Conservation (phyloP, 2,329 filamentous ascomycete species). For the Pseudogymnoascus sp. region DNA sequence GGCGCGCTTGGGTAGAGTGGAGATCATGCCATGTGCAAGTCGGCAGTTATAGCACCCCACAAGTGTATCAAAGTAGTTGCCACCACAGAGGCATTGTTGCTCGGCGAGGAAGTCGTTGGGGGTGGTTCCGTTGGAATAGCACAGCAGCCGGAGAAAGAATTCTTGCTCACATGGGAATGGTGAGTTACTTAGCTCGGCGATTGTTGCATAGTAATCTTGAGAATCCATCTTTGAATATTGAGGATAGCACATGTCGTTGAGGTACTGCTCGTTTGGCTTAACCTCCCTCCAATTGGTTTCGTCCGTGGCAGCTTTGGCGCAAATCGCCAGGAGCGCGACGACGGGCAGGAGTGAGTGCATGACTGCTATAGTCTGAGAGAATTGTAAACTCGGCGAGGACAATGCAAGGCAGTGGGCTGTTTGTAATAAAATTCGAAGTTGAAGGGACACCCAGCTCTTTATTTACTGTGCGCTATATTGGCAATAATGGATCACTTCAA, state of each 20-base stretch:
- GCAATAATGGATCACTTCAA: not conserved
- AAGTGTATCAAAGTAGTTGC: conserved; percentile 9
- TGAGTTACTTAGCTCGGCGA: too few relatives aligned
- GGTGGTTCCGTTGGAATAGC: conserved; percentile 11
- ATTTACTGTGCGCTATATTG: not conserved
- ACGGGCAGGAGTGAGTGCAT: not conserved
- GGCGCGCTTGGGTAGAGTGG: not conserved
- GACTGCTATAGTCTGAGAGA: not conserved
- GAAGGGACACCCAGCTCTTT: not conserved
- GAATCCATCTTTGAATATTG: too few relatives aligned
- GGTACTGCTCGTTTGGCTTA: not conserved
- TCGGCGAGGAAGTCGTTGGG: conserved; percentile 13
- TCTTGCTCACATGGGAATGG: not conserved
- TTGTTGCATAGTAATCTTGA: too few relatives aligned
- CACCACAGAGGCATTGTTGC: conserved; percentile 14
- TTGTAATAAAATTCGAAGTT: not conserved
- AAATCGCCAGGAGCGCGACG: not conserved
- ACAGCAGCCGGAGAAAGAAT: not conserved
- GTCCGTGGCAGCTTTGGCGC: not conserved
- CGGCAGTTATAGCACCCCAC: conserved; percentile 9
- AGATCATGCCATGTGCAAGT: not conserved
- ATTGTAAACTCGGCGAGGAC: not conserved
- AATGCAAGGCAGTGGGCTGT: not conserved
- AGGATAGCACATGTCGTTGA: not conserved
- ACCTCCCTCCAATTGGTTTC: too few relatives aligned